Evolutionary conservation across 495 filamentous ascomycete species (phyloP).

Genomic region (Neurospora discreta): DNA sequence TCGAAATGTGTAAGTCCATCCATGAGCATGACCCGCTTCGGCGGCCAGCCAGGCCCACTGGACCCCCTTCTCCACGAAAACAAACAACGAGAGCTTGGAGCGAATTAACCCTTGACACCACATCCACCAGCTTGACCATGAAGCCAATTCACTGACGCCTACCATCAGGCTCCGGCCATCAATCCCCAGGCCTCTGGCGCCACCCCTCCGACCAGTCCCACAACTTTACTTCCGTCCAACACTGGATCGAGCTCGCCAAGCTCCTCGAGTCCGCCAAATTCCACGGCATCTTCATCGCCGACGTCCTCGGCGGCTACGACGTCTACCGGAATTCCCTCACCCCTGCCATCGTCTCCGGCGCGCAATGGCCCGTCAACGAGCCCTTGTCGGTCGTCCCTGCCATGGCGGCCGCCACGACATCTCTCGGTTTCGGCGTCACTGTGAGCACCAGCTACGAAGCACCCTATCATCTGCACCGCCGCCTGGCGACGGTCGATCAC

Average conservation of each 20-base stretch:
- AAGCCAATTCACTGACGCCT: neutral
- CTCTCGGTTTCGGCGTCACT: conserved; percentile 55
- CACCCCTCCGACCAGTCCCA: conserved; percentile 43
- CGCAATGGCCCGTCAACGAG: conserved; percentile 58
- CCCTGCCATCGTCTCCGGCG: conserved; percentile 46
- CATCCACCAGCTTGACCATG: neutral
- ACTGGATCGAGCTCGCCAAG: conserved; percentile 48
- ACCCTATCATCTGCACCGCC: conserved; percentile 55
- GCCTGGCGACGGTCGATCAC: conserved; percentile 57
- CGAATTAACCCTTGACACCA: neutral
- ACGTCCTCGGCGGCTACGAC: conserved; percentile 50
- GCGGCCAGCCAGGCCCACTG: neutral
- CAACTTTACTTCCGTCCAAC: conserved; percentile 40
- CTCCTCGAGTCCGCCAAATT: conserved; percentile 47
- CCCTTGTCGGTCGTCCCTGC: conserved; percentile 34
- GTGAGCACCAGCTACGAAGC: conserved; percentile 56
- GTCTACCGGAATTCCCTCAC: conserved; percentile 51
- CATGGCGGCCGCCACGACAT: conserved; percentile 44
- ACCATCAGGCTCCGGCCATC: conserved; percentile 44
- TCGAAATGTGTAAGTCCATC: conserved; percentile 36
- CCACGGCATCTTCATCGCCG: conserved; percentile 53
- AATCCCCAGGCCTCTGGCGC: conserved; percentile 52
- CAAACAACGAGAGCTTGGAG: neutral
- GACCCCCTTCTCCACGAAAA: neutral
- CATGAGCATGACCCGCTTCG: neutral